Base-by-base conservation (phyloP, 306 rosid species). In the Amphicarpaea edgeworthii region DNA sequence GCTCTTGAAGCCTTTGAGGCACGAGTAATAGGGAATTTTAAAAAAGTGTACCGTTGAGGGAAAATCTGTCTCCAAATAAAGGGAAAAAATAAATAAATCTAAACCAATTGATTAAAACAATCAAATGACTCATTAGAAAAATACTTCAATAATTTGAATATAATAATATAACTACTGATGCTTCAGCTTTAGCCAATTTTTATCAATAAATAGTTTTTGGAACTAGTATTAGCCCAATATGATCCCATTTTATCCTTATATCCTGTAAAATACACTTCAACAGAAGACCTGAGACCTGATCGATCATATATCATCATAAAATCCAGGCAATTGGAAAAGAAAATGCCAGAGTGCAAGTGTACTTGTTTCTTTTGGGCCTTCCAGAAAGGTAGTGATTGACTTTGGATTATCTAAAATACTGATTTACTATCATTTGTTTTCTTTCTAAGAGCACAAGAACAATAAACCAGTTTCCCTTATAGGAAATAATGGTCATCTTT, bases 51-150 rank as follows among this genome's bases (percentile, higher is more conserved):
- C 69, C 88, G 86, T 74, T 86, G 86, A 47, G 75, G 23, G 80
- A 85, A 91, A 86, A 91, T 47, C 98, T 94, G 90, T 65, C 40
- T 20, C 84, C 86, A 77, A 64, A 83, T 73, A 54, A 55, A 43
- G 12, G 23, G 15, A 9, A 17, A 12, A 67, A 73, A 72, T 42
- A 50, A 53, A 40, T 73, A 20, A 82, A 79, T 70, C 40, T 79
- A 55, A 79, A 75, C 9, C 8, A 57, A 72, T 26, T 17, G 70
- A 42, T 59, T 51, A 79, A 24, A 78, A 12, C 26, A 64, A 59
- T 67, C 58, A 34, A 23, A 70, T 17, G 24, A 28, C 32, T 57
- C 14, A 43, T 14, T 7, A 54, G 20, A 41, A 63, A 54, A 73
- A 60, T 66, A 74, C 45, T 34, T 45, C 40, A 26, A 58, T 7